Evolutionary conservation across 2,329 filamentous ascomycete species (phyloP).

Genomic region (Alternaria atra): DNA sequence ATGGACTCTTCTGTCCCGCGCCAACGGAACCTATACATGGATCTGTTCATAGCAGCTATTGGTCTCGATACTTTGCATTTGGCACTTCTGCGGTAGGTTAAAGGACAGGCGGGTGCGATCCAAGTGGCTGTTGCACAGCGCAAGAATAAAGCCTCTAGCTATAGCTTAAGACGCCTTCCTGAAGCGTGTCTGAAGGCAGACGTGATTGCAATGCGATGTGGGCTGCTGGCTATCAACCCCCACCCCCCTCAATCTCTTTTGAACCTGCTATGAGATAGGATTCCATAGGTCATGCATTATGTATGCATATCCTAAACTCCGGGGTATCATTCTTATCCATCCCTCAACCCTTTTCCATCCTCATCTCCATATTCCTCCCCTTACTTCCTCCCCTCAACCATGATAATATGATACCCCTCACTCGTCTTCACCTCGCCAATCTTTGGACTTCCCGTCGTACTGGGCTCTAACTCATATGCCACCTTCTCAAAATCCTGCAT

Average conservation of each 20-base stretch:
- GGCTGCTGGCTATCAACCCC: too few relatives aligned
- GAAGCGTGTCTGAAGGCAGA: background rate
- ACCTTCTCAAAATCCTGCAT: slow-evolving; percentile 76
- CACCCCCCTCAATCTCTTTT: background rate
- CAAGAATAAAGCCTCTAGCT: background rate
- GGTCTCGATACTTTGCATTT: background rate
- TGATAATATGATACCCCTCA: slow-evolving; percentile 82
- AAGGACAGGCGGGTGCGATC: background rate
- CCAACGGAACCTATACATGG: background rate
- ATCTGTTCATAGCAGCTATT: background rate
- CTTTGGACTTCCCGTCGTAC: slow-evolving; percentile 70
- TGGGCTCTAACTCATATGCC: slow-evolving; percentile 73
- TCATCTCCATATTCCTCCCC: background rate
- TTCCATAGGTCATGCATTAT: background rate
- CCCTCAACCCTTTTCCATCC: background rate
- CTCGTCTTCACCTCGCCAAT: slow-evolving; percentile 76
- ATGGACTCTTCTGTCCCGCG: background rate
- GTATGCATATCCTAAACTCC: background rate
- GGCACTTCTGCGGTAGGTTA: background rate
- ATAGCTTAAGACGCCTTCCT: background rate
- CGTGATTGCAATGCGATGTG: background rate
- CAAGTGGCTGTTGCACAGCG: background rate
- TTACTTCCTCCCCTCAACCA: slow-evolving; percentile 73
- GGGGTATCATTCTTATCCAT: background rate
- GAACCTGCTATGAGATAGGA: too few relatives aligned